Evolutionary conservation across 352 stramenopile species (phyloP), one percentile per base, ranked within the genome.

Genomic region (Blastocystis sp.): DNA sequence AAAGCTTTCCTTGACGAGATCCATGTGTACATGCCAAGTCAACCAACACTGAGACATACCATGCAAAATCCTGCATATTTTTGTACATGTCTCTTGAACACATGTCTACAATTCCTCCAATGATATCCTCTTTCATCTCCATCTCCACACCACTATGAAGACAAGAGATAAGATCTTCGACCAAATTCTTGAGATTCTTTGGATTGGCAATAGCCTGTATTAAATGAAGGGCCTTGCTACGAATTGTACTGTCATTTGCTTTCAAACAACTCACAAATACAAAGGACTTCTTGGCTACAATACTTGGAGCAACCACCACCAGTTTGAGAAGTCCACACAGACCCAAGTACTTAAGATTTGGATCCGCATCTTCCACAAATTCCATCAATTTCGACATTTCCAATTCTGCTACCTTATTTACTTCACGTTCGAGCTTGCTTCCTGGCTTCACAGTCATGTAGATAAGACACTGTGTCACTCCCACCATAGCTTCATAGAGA

Each of bases 221-320:
- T 69, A 99, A 92, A 89, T 98, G 95, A 7, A 99, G 91, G n/a
- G 97, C 93, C 37, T 96, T 93, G 89, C 97, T 97, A 4, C 97
- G 95, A 90, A 99, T 99, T 15, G 97, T 99, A 27, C 99, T 96
- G 91, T 99, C 97, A 69, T 98, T 96, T 79, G 99, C 96, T 4
- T 93, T 94, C 3, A 99, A 92, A 91, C 97, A 99, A 73, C 94
- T 92, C 54, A 99, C 93, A 76, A 99, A 98, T 9, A 98, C 92
- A 68, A 94, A 93, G 84, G 97, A 94, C 91, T 98, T 96, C 90
- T 98, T 95, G 0, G 92, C 93, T 27, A 99, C 94, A 19, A 98
- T 95, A 76, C 95, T 95, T 53, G 96, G 95, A 90, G 98, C 95
- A 56, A 94, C 98, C 89, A 94, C 92, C 94, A 99, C 98, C 58